Base-by-base conservation (phyloP, 129 eudicot species). In the Logfia minima region DNA sequence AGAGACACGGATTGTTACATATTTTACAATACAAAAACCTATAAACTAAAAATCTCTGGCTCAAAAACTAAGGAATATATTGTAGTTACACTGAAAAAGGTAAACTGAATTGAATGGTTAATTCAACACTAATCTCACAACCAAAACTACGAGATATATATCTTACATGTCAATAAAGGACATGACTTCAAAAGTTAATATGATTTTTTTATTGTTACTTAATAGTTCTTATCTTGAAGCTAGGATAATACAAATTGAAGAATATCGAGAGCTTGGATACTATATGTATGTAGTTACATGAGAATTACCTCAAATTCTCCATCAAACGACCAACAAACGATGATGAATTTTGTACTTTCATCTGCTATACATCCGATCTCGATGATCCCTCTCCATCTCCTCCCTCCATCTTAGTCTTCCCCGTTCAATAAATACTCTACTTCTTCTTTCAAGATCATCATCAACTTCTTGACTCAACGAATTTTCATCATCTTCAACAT, bases 401-500 rank as follows among this genome's bases (percentile, higher is more conserved):
- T 68, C 75, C 24, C 70, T 68, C 81, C 75, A 77, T 56, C 81
- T 37, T 68, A 68, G 70, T 24, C 74, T 56, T 68, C 69, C 61
- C 61, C 62, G 70, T 56, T 55, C 70, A 32, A 77, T 77, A 39
- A 77, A 77, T 39, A 68, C 81, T 39, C 70, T 43, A n/a, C 81
- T 77, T 77, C 81, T 37, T 77, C 43, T 77, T 77, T 77, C 66
- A 31, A 77, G 81, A 68, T 68, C 81, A 77, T 77, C 81, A 68
- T 34, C 53, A 55, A 34, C 56, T 55, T 10, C 14, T 22, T 55
- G 39, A 3, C 24, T 18, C 31, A 16, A 64, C 29, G 3, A 21
- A 21, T 19, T 6, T 8, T 59, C 64, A 18, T 59, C 13, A 59
- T 75, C 58, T 19, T 66, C 41, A 32, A 13, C 53, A 45, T 22